These are phyloP conservation scores for Luzula sylvatica DNA, from an alignment of 176 grass and related monocot species.

Conservation along the genomic window DNA sequence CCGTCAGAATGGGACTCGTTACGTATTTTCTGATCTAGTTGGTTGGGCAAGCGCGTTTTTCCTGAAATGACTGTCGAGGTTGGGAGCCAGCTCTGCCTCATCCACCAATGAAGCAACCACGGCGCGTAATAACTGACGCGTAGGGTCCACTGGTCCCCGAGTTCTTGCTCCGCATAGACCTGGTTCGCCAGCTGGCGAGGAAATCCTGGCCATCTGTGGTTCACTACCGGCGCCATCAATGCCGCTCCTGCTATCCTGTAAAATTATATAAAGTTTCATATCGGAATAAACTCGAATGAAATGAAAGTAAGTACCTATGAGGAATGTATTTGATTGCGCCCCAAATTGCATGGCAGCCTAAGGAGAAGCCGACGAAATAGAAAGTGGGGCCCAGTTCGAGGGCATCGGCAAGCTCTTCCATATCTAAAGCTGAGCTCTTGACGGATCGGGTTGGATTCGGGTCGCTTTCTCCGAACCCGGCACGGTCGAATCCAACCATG, in stretches of 20 bases:
- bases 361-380: constrained; percentile 50
- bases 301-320: constrained; percentile 19
- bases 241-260: constrained; percentile 34
- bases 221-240: constrained; percentile 43
- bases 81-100: constrained; percentile 60
- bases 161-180: constrained; percentile 33
- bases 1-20: constrained; percentile 1
- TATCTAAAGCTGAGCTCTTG: constrained; percentile 34
- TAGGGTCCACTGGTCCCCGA: constrained; percentile 61
- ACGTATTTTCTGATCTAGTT: constrained; percentile 29
- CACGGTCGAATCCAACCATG: constrained; percentile 70
- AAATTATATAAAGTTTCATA: too few species aligned
- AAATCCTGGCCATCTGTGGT: constrained; percentile 70
- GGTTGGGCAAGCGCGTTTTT: constrained; percentile 41
- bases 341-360: constrained; percentile 66
- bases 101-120: constrained; percentile 66
- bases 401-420: constrained; percentile 50
- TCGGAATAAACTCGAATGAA: not conserved
- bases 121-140: constrained; percentile 54
- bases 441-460: constrained; percentile 50
- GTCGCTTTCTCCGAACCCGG: constrained; percentile 55
- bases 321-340: constrained; percentile 68
- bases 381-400: constrained; percentile 49
- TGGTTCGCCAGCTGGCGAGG: constrained; percentile 12
- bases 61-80: constrained; percentile 52